phyloP scores from a whole-genome alignment of 2,329 filamentous ascomycete genomes.

The Nemania sp. region DNA sequence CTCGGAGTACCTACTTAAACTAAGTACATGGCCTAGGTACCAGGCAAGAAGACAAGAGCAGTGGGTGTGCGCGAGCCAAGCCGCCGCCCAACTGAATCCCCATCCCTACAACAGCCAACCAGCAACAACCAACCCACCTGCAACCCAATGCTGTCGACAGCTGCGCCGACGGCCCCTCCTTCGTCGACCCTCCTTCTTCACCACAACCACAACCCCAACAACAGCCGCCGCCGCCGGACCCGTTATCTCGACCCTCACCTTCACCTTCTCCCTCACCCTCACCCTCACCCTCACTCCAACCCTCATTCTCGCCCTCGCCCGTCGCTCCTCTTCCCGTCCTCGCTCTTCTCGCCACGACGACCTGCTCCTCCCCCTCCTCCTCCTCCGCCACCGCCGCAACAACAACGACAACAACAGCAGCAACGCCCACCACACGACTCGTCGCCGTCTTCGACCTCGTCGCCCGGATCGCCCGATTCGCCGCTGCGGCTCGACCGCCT shows the following conservation, averaged over 20 bases:
- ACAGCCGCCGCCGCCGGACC: slow-evolving; percentile 13
- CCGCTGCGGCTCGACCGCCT: slow-evolving; percentile 28
- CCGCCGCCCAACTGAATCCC: slow-evolving; percentile 1
- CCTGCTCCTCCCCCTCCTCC: not conserved
- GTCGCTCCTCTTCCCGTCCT: not conserved
- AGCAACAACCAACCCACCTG: slow-evolving; percentile 4
- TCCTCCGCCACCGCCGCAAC: slow-evolving; percentile 3
- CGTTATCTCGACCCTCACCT: slow-evolving; percentile 23
- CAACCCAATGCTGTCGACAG: slow-evolving; percentile 29
- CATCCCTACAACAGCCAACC: too few species aligned
- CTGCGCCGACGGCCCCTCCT: slow-evolving; percentile 27
- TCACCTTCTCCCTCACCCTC: slow-evolving; percentile 5
- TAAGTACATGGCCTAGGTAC: too few species aligned
- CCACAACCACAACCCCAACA: slow-evolving; percentile 12
- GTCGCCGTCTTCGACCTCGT: not conserved
- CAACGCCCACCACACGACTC: slow-evolving; percentile 4
- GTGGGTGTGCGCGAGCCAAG: slow-evolving; percentile 16
- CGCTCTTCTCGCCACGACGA: slow-evolving; percentile 1
- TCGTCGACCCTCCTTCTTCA: slow-evolving; percentile 29
- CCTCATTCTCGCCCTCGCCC: too few species aligned
- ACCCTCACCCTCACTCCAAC: not conserved
- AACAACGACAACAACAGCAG: too few species aligned
- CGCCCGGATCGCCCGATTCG: slow-evolving; percentile 9
- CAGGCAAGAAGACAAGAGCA: slow-evolving; percentile 2
- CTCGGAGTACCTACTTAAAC: too few species aligned